phyloP scores from a whole-genome alignment of 371 early-diverging fungal genomes.

The Phascolomyces articulosus region DNA sequence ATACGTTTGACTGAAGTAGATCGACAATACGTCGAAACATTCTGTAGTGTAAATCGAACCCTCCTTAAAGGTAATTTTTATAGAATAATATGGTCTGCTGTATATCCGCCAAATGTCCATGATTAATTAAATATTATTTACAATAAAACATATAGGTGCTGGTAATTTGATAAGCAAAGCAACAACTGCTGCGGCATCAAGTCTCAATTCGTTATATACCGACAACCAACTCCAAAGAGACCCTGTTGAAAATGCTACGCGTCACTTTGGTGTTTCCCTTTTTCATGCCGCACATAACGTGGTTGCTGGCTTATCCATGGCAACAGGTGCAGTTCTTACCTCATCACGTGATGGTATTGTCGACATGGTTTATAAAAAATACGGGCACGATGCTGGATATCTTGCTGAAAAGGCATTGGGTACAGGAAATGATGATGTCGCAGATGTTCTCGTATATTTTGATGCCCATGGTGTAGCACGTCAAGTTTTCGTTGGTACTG shows the following conservation, averaged over 20 bases:
- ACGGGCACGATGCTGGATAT: slow-evolving; percentile 41
- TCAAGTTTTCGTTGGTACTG: slow-evolving; percentile 23
- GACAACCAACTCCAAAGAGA: slow-evolving; percentile 19
- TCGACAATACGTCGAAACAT: slow-evolving; percentile 26
- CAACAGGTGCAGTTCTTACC: slow-evolving; percentile 26
- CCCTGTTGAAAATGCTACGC: slow-evolving; percentile 26
- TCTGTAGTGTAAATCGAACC: slow-evolving; percentile 31
- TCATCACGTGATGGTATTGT: slow-evolving; percentile 37
- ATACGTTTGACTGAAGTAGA: slow-evolving; percentile 30
- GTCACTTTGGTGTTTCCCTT: slow-evolving; percentile 38
- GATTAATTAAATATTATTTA: not conserved
- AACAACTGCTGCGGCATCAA: slow-evolving; percentile 20
- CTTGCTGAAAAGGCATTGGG: slow-evolving; percentile 38
- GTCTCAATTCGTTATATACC: slow-evolving; percentile 21
- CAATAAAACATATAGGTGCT: slow-evolving; percentile 10
- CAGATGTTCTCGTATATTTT: slow-evolving; percentile 39
- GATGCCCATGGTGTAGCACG: slow-evolving; percentile 43
- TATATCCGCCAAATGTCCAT: no score
- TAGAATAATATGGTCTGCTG: not conserved
- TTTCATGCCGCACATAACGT: slow-evolving; percentile 37
- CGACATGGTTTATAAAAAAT: slow-evolving; percentile 39
- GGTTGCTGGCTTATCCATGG: slow-evolving; percentile 33
- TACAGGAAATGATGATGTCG: slow-evolving; percentile 18
- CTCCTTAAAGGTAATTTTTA: slow-evolving; percentile 15
- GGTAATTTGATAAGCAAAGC: slow-evolving; percentile 29